phyloP scores from a whole-genome alignment of 2,329 filamentous ascomycete species.

The Claviceps paspali region DNA sequence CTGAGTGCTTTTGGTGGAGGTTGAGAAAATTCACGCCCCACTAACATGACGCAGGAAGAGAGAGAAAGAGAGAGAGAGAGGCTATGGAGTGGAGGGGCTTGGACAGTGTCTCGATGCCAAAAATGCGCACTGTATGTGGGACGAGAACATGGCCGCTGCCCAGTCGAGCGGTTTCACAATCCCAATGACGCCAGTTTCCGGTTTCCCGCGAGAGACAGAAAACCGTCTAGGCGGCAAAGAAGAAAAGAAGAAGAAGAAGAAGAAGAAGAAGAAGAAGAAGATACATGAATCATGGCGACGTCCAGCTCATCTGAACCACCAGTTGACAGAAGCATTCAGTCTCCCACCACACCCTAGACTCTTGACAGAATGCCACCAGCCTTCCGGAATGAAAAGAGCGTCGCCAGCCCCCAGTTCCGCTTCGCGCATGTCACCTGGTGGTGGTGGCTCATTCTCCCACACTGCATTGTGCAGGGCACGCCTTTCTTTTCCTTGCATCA shows the following conservation, averaged over 20 bases:
- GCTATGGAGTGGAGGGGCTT: constrained; percentile 12
- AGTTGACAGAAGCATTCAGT: constrained; percentile 28
- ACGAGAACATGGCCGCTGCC: background rate
- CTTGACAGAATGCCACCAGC: constrained; percentile 32
- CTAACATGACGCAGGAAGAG: constrained; percentile 21
- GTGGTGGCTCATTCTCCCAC: constrained; percentile 36
- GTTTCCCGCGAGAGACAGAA: too few relatives aligned
- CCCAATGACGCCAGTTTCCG: too few relatives aligned
- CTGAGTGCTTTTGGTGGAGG: constrained; percentile 11
- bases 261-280: too few relatives aligned
- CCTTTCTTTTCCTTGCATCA: constrained; percentile 76
- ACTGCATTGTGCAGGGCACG: constrained; percentile 49
- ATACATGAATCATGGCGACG: background rate
- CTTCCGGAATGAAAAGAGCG: constrained; percentile 25
- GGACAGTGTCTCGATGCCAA: background rate
- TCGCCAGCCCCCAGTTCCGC: constrained; percentile 40
- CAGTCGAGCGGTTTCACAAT: too few relatives aligned
- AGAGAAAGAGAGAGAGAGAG: too few relatives aligned
- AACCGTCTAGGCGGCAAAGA: too few relatives aligned
- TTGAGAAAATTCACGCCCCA: constrained; percentile 27
- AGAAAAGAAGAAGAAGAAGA: too few relatives aligned
- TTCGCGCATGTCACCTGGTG: constrained; percentile 27
- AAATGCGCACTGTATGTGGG: constrained; percentile 2
- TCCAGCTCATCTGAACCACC: constrained; percentile 26
- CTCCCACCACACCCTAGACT: constrained; percentile 19